Conservation (phyloP, 75 land plant genomes). For the Sequoiadendron giganteum region DNA sequence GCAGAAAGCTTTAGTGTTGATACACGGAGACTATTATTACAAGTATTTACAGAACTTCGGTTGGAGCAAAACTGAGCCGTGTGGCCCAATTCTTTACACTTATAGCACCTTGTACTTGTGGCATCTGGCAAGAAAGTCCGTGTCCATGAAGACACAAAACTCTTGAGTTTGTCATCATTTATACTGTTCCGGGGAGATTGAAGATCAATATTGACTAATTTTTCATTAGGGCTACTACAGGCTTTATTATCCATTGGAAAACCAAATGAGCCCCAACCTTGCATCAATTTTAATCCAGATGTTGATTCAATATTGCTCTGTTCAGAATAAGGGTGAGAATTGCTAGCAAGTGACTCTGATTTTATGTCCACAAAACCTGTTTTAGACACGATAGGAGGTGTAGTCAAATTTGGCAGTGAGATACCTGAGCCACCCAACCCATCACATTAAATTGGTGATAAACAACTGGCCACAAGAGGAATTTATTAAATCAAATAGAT, state of each 20-base stretch:
- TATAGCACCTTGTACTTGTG: slow-evolving; percentile 27
- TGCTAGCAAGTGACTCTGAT: background rate
- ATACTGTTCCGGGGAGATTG: slow-evolving; percentile 16
- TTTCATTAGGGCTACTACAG: background rate
- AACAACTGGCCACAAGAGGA: background rate
- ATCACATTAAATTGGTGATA: background rate
- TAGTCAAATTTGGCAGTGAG: background rate
- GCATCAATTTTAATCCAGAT: slow-evolving; percentile 6
- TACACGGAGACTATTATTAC: slow-evolving; percentile 12
- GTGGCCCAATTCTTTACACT: slow-evolving; percentile 55
- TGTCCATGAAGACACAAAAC: slow-evolving; percentile 6
- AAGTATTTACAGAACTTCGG: slow-evolving; percentile 3
- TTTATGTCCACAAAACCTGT: background rate
- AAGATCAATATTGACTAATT: slow-evolving; percentile 1
- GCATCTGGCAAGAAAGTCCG: slow-evolving; percentile 12
- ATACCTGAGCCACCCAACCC: slow-evolving; percentile 1
- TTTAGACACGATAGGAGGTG: background rate
- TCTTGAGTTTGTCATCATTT: slow-evolving; percentile 22
- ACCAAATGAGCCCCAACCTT: background rate
- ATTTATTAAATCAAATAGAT: background rate
- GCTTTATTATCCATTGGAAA: background rate
- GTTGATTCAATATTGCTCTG: background rate
- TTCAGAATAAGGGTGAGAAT: background rate
- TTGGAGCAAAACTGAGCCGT: slow-evolving; percentile 31
- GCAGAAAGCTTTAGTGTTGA: slow-evolving; percentile 15